phyloP scores from a whole-genome alignment of 208 protist genomes.

The Tritrichomonas foetus region DNA sequence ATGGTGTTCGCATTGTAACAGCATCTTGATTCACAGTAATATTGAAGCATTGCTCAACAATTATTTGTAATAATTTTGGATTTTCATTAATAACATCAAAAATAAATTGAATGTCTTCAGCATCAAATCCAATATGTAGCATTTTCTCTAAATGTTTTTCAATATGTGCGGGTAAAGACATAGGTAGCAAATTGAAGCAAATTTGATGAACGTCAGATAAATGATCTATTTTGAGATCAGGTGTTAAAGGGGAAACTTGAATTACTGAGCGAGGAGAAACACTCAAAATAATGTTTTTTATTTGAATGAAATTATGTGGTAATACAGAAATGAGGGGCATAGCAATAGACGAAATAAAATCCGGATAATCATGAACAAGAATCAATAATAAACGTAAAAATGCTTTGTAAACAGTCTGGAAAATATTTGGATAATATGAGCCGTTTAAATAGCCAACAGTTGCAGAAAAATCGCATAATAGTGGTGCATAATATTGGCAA shows the following conservation, averaged over 20 bases:
- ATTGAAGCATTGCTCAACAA: background rate
- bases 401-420: background rate
- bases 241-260: background rate
- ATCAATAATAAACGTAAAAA: background rate
- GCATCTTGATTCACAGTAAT: background rate
- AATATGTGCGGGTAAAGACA: background rate
- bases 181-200: background rate
- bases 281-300: background rate
- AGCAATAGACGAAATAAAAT: background rate
- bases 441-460: background rate
- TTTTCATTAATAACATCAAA: background rate
- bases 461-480: background rate
- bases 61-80: background rate
- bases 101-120: background rate
- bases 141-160: background rate
- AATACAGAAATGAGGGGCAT: background rate
- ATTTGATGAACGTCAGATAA: conserved; percentile 12
- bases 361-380: background rate
- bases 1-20: background rate
- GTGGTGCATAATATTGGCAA: background rate
- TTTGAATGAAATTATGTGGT: background rate
- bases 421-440: background rate
- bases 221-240: background rate
- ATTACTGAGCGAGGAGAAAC: background rate
- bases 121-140: background rate